Evolutionary conservation across 1,139 yeast species (phyloP).

Genomic region (Pichia sp.): DNA sequence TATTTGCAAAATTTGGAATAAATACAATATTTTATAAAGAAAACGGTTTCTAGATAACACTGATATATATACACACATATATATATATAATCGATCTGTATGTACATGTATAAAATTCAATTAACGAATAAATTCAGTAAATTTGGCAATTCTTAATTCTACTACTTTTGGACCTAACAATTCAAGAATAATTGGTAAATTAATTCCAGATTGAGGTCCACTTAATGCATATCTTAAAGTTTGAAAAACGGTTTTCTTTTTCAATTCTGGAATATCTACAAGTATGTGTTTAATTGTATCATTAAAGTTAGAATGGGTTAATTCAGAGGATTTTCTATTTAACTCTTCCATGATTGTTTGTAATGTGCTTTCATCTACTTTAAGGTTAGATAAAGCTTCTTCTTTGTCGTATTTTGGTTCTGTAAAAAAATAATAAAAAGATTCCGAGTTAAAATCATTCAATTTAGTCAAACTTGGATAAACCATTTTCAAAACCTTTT

Average conservation of each 20-base stretch:
- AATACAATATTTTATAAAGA: background rate
- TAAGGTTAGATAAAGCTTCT: constrained; percentile 21
- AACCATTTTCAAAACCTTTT: constrained; percentile 29
- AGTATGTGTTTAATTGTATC: constrained; percentile 8
- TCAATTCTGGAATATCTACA: constrained; percentile 11
- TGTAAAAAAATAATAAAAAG: constrained; percentile 46
- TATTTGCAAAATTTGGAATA: constrained; percentile 49
- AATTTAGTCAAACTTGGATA: constrained; percentile 42
- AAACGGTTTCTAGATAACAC: too few relatives aligned
- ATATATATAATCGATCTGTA: too few relatives aligned
- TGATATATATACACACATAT: too few relatives aligned
- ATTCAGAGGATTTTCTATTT: background rate
- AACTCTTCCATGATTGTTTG: constrained; percentile 5
- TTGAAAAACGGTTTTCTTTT: constrained; percentile 39
- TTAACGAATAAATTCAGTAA: constrained; percentile 21
- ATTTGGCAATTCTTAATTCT: constrained; percentile 32
- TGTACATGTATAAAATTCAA: background rate
- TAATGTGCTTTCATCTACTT: constrained; percentile 9
- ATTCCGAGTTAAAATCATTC: constrained; percentile 38
- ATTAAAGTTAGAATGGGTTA: constrained; percentile 13
- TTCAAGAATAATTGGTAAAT: constrained; percentile 53
- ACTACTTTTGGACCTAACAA: constrained; percentile 49
- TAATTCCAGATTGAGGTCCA: constrained; percentile 66
- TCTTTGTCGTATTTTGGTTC: constrained; percentile 28
- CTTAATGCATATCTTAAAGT: constrained; percentile 65